These are phyloP conservation scores for Populus alba DNA, from an alignment of 345 rosid genomes.

Conservation along the genomic window DNA sequence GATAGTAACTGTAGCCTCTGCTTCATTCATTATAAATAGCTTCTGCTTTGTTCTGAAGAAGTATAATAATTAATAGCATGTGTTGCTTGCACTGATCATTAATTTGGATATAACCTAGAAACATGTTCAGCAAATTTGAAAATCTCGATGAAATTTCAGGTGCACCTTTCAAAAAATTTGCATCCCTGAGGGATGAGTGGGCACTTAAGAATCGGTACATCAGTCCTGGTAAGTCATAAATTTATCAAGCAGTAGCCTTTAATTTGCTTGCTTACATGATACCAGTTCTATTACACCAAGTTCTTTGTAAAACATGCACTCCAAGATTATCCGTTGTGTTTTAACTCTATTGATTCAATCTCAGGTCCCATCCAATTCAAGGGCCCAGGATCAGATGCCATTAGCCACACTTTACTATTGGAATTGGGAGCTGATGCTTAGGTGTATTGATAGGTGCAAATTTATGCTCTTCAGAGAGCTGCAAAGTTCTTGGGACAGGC, in stretches of 20 bases:
- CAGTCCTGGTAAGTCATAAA: constrained; percentile 76
- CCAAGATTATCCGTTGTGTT: neutral
- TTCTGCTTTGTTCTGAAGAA: neutral
- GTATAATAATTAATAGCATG: too few relatives aligned
- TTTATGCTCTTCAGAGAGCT: neutral
- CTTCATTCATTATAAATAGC: neutral
- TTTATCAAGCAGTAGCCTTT: neutral
- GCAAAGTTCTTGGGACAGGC: neutral
- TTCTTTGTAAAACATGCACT: neutral
- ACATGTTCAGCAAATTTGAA: neutral
- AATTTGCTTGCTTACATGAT: neutral
- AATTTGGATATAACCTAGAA: neutral
- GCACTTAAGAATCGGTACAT: constrained; percentile 71
- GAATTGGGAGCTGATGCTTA: constrained; percentile 71
- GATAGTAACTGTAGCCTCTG: neutral
- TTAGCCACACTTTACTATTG: constrained; percentile 63
- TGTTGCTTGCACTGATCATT: neutral
- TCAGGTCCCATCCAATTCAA: constrained; percentile 88
- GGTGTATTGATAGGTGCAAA: constrained; percentile 3
- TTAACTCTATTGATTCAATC: neutral
- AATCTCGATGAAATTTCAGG: constrained; percentile 39
- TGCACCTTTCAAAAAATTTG: constrained; percentile 81
- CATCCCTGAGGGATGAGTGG: constrained; percentile 77
- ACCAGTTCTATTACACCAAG: neutral
- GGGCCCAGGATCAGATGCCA: constrained; percentile 65